Evolutionary conservation across 228 moss, liverwort and hornwort species (phyloP).

Genomic region (Sphagnum magellanicum): DNA sequence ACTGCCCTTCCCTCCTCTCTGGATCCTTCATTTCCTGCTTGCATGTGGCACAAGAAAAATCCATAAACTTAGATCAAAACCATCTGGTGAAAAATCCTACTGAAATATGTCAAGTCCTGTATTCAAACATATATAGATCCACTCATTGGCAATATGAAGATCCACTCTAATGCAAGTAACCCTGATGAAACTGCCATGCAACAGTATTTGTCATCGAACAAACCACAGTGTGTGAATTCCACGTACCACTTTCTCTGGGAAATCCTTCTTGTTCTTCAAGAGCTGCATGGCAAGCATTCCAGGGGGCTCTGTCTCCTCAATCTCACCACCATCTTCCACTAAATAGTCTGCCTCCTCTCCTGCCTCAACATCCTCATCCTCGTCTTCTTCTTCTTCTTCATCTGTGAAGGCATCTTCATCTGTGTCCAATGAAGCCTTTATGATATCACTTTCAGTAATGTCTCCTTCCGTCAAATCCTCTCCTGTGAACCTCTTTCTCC

Average conservation of each 20-base stretch:
- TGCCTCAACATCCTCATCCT: constrained; percentile 74
- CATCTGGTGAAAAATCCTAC: background rate
- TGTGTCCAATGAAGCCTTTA: constrained; percentile 26
- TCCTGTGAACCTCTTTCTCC: constrained; percentile 74
- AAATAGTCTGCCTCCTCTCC: constrained; percentile 66
- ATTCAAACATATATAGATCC: too few species aligned
- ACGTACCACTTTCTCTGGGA: constrained; percentile 53
- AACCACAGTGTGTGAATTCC: background rate
- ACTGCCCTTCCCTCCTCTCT: constrained; percentile 55
- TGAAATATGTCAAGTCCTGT: too few species aligned
- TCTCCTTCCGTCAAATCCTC: constrained; percentile 29
- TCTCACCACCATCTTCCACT: constrained; percentile 79
- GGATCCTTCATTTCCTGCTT: constrained; percentile 47
- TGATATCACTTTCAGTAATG: constrained; percentile 32
- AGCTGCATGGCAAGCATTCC: constrained; percentile 87
- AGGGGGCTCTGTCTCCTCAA: constrained; percentile 72
- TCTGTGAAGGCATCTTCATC: constrained; percentile 39
- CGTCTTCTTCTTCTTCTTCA: constrained; percentile 79
- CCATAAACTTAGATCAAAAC: background rate
- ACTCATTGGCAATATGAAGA: background rate
- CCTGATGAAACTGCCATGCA: too few species aligned
- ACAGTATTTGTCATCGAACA: too few species aligned
- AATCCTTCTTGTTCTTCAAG: constrained; percentile 71
- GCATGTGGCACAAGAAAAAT: too few species aligned
- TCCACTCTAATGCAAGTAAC: too few species aligned